Evolutionary conservation across 345 rosid species (phyloP), one percentile per base, ranked within the genome.

Genomic region (Psidium friedrichsthalianum): DNA sequence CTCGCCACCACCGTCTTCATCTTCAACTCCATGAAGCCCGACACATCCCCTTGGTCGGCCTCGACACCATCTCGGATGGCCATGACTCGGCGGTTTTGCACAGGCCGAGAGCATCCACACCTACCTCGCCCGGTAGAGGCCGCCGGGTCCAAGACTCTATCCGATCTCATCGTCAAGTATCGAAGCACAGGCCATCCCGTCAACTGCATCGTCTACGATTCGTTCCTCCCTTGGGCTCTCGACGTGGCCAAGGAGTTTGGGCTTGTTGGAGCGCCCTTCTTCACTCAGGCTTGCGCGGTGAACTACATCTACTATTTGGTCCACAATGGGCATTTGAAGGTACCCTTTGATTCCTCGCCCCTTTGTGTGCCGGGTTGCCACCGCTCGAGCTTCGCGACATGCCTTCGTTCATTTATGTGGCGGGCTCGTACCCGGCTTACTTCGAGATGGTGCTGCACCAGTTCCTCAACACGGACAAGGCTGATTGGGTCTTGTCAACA

Each of bases 241-340:
- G 96, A 94, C n/a, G 90, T 95, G 22, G 94, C 95, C 52, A 91
- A 91, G 59, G 86, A 85, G n/a, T 90, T 90, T 3, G 94, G 92
- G n/a, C 44, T 94, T 9, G 25, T 57, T 11, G 95, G 87, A 1
- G 96, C 95, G 4, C 90, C 92, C 6, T 94, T 96, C 86, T 96
- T 96, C 55, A 95, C 98, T 6, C 96, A 95, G 54, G 82, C 90
- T 10, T 95, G 96, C 82, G 90, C 90, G 1, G 95, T 94, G 15
- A 86, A 94, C 90, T 94, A 88, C 74, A 55, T 96, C 8, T 93
- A 91, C 56, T 94, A 93, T n/a, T 81, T 85, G n/a, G 78, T 87
- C 84, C 89, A 89, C 22, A 78, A 49, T 9, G 92, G 93, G 44
- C 40, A 88, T 82, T 44, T 96, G 87, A 88, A 69, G 21, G 85